Evolutionary conservation across 164 flowering plant genomes (phyloP), one percentile per base, ranked within the genome.

Genomic region (Annona squamosa): DNA sequence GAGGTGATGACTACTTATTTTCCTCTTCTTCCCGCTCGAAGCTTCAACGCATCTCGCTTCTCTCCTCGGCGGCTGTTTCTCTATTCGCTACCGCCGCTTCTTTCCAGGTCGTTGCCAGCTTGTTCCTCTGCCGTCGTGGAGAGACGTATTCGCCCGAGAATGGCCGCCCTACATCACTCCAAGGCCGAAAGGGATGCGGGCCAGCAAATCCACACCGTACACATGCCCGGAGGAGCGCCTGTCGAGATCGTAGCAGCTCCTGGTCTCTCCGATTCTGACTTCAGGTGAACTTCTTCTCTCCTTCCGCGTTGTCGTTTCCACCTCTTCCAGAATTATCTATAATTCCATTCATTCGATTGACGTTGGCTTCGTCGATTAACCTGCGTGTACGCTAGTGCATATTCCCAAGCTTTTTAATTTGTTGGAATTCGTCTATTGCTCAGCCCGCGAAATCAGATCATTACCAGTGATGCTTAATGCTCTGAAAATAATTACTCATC

Each of bases 191-290:
- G 46, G 44, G 2, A 59, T 26, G 48, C 48, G n/a, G 68, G 42
- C 73, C 48, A 71, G 45, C 85, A 77, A 48, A 77, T 85, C 46
- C 88, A 79, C 75, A 77, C 85, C 47, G 78, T 93, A 78, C 74
- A 77, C 46, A 76, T 93, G 70, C 84, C 90, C 42, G 47, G 81
- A 78, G 82, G 73, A 48, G 79, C 79, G 48, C 84, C 90, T 57
- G 87, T 93, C 37, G 78, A 79, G 18, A 70, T 93, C 71, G 81
- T 83, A 0, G 94, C 98, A 19, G 88, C 88, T 1, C 85, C 88
- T 4, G 94, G 91, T 0, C 71, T 93, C 69, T 82, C 94, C 19
- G 80, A 81, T 13, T 67, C 90, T n/a, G 87, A 91, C 4, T 93
- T 93, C 89, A 87, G 92, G 98, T 65, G 44, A 77, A 65, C 67